Percentiles rank a stretch among this genome's conserved stretches.
phyloP scores from a whole-genome alignment of 257 asterid species.

The Nicotiana knightiana region DNA sequence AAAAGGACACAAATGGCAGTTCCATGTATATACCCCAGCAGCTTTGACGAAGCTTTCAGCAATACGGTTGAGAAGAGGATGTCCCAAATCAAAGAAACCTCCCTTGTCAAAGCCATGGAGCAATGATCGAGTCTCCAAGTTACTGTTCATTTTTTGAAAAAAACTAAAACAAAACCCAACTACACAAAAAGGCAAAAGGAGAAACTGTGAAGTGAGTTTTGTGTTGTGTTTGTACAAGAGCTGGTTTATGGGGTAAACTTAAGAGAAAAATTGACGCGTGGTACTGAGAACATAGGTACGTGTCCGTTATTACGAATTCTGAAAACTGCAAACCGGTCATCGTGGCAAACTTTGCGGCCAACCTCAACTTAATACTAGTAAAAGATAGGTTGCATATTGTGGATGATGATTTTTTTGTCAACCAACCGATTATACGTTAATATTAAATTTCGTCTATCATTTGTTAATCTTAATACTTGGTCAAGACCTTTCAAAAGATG shows the following conservation, averaged over 20 bases:
- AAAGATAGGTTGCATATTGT: too few relatives aligned
- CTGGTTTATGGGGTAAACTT: neutral
- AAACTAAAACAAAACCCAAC: too few relatives aligned
- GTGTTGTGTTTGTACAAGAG: too few relatives aligned
- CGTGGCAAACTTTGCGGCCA: neutral
- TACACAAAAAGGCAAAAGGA: neutral
- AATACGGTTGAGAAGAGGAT: conserved; percentile 79
- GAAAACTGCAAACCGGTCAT: neutral
- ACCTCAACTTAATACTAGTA: neutral
- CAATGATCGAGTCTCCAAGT: conserved; percentile 56
- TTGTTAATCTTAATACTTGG: too few relatives aligned
- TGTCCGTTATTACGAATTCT: neutral
- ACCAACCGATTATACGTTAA: too few relatives aligned
- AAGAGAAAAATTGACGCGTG: neutral
- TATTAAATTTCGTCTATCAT: too few relatives aligned
- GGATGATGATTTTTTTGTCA: too few relatives aligned
- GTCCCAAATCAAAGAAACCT: conserved; percentile 69
- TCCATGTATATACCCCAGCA: conserved; percentile 47
- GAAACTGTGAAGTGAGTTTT: neutral
- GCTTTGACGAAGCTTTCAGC: conserved; percentile 80
- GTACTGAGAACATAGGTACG: neutral
- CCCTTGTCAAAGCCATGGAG: conserved; percentile 47
- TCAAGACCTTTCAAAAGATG: too few relatives aligned
- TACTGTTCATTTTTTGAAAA: conserved; percentile 34
- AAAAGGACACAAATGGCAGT: neutral